Base-by-base conservation (phyloP, 2,329 filamentous ascomycete genomes). In the Waltergamsia citrina region DNA sequence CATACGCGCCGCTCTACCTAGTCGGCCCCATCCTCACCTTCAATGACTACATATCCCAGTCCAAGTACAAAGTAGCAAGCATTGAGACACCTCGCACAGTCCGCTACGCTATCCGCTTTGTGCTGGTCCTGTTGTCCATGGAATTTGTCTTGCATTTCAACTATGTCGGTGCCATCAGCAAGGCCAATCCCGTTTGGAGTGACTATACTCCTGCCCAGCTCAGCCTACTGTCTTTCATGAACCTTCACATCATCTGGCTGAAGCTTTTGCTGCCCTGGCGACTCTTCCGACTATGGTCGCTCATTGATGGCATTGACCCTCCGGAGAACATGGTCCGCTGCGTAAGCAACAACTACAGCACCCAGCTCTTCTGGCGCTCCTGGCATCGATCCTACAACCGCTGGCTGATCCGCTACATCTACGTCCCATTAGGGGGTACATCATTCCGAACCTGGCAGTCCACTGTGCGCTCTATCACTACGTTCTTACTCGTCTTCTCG, bases 291-390 rank as follows among this genome's bases (percentile, higher is more conserved):
- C 76, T 98, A n/a, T 98, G 92, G 92, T 71, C 85, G 0, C 71
- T 98, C 4, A 53, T 88, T 12, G 92, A 98, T 54, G 85, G 85
- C 40, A 77, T 98, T 45, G 92, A 98, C 51, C 86, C 92, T 0
- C 90, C 92, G 0, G 92, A 98, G 62, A 98, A 98, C 62, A 95
- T 98, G 86, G 75, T 95, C 35, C 84, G 92, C 45, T 98, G 93
- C 59, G 86, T 95, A 60, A 88, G 80, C 51, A 78, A 98, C 64
- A 96, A 96, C 57, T 95, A 88, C 64, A 88, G 82, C 43, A 82
- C 86, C 0, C 71, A 88, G 26, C 79, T 81, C 15, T 98, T 98
- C 63, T 98, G 92, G 92, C 84, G 92, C 41, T 80, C 78, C 21
- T 98, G 93, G 93, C 92, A 98, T 60, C 80, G 88, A 34, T 86